Percentiles rank a stretch among this genome's conserved stretches.
These are phyloP conservation scores for Choiromyces venosus DNA, from an alignment of 495 filamentous ascomycete species.

Conservation along the genomic window DNA sequence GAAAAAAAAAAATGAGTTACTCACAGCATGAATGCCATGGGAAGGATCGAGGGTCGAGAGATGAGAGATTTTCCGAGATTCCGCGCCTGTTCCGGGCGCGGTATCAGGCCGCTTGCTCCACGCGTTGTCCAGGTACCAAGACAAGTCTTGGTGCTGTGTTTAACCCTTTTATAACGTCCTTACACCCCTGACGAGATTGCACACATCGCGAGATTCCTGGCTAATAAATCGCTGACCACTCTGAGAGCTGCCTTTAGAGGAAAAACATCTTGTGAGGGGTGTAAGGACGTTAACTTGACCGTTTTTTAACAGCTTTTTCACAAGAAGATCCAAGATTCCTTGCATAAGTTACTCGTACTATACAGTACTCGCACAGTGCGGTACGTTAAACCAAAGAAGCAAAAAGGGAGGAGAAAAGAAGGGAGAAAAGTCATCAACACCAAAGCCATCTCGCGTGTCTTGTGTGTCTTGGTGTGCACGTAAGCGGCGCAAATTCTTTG, in stretches of 20 bases:
- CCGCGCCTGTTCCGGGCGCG: not conserved
- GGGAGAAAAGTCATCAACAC: not conserved
- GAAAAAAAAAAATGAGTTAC: not conserved
- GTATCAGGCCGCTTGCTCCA: not conserved
- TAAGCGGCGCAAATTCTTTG: not conserved
- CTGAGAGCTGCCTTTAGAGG: too few species aligned
- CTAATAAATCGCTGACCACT: too few species aligned
- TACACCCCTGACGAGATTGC: too few species aligned
- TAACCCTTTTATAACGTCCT: not conserved
- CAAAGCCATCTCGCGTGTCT: not conserved
- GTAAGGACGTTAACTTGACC: too few species aligned
- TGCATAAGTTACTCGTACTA: too few species aligned
- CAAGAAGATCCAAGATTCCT: not conserved
- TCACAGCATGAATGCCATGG: not conserved
- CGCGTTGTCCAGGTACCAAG: not conserved
- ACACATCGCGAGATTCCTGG: too few species aligned
- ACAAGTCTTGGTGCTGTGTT: not conserved
- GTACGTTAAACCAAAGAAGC: not conserved
- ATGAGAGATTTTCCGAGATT: constrained; percentile 1
- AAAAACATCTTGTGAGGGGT: too few species aligned
- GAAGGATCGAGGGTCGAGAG: not conserved
- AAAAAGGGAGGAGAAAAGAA: too few species aligned
- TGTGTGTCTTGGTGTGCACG: not conserved
- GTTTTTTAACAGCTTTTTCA: not conserved
- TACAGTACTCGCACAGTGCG: too few species aligned